Conservation (phyloP, 2,329 filamentous ascomycete species). For the Monosporascus ibericus region DNA sequence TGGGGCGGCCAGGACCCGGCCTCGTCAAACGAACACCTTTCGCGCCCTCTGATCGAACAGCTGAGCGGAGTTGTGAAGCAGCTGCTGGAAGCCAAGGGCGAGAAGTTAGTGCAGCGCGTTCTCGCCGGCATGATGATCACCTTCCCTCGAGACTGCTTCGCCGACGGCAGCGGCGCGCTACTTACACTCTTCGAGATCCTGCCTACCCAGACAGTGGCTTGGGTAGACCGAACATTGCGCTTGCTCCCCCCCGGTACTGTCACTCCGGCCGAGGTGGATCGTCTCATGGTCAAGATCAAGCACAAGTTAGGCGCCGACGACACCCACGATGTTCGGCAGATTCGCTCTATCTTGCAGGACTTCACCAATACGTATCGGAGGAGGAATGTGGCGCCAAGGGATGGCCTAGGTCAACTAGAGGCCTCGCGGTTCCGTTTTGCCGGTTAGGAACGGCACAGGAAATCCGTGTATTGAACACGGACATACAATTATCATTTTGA, state of each 20-base stretch:
- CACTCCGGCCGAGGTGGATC: conserved; percentile 71
- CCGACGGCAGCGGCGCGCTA: conserved; percentile 88
- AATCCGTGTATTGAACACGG: no score
- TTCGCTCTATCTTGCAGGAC: conserved; percentile 82
- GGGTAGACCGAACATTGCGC: conserved; percentile 78
- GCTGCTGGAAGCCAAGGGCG: conserved; percentile 64
- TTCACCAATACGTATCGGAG: conserved; percentile 93
- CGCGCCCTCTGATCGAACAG: conserved; percentile 57
- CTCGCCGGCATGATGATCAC: conserved; percentile 99
- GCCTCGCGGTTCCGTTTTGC: conserved; percentile 80
- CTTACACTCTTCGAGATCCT: conserved; percentile 83
- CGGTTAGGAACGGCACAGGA: conserved; percentile 32
- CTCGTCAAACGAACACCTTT: conserved; percentile 48
- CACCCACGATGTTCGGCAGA: conserved; percentile 59
- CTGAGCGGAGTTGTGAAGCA: conserved; percentile 68
- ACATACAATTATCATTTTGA: no score
- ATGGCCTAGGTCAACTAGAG: conserved; percentile 82
- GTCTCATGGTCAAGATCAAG: conserved; percentile 73
- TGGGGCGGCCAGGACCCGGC: conserved; percentile 75
- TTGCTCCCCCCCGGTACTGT: conserved; percentile 80
- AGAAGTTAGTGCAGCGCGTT: conserved; percentile 77
- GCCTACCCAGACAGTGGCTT: conserved; percentile 70
- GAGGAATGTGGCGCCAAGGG: conserved; percentile 89
- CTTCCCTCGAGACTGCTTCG: conserved; percentile 92
- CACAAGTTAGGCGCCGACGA: conserved; percentile 67